Evolutionary conservation across 305 asterid genomes (phyloP).

Genomic region (Solanum hybrid): DNA sequence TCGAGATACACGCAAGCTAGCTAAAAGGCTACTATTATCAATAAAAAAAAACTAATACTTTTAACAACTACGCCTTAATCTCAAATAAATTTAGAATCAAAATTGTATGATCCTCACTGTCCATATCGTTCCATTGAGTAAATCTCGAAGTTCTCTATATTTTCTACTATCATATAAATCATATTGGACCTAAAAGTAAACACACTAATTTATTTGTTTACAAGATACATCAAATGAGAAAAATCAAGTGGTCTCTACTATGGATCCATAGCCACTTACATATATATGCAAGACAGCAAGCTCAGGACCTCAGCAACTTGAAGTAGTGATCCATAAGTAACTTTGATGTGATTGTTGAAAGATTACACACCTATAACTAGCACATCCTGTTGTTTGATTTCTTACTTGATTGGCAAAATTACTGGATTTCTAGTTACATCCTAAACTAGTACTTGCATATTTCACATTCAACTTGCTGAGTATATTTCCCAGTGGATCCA

Average conservation of each 20-base stretch:
- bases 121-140: not conserved
- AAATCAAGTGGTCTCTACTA: not conserved
- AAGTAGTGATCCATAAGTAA: not conserved
- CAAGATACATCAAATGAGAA: not conserved
- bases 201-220: not conserved
- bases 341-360: constrained; percentile 25
- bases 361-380: constrained; percentile 8
- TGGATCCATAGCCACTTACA: not conserved
- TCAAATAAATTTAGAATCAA: not conserved
- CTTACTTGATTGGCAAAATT: not conserved
- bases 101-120: not conserved
- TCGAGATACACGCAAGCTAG: fast-evolving
- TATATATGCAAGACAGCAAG: not conserved
- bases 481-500: constrained; percentile 29
- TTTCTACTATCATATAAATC: not conserved
- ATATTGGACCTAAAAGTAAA: not conserved
- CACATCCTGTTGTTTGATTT: not conserved
- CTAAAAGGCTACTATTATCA: not conserved
- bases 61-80: not conserved
- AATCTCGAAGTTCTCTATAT: not conserved
- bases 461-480: not conserved
- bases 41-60: not conserved
- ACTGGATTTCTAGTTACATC: not conserved
- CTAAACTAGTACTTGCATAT: not conserved
- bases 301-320: constrained; percentile 2